A percentile compares a stretch with the other conserved stretches of the same genome.
Evolutionary conservation across 768 basidiomycete genomes (phyloP).

Genomic region (Boletus subparvulus): DNA sequence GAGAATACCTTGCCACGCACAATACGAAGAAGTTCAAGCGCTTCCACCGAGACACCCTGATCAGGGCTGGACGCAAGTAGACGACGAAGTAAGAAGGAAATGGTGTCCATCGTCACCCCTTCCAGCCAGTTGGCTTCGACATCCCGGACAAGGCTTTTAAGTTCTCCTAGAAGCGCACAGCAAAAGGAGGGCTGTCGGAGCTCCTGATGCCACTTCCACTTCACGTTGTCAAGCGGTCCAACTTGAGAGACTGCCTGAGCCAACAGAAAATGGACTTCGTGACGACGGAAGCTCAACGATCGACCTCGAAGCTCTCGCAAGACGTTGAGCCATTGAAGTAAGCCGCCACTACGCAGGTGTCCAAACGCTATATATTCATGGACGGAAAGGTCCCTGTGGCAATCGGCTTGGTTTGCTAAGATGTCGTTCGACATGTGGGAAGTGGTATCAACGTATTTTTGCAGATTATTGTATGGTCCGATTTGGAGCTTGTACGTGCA

Average conservation of each 20-base stretch:
- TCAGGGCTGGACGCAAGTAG: conserved; percentile 31
- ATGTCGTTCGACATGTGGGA: conserved; percentile 44
- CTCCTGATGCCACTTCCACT: conserved; percentile 42
- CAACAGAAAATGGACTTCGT: conserved; percentile 42
- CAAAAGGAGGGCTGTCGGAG: conserved; percentile 35
- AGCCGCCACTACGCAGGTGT: conserved; percentile 42
- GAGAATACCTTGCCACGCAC: conserved; percentile 32
- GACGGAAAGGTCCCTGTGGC: conserved; percentile 38
- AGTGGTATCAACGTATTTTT: conserved; percentile 36
- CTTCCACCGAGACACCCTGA: conserved; percentile 11
- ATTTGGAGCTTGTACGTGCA: conserved; percentile 36
- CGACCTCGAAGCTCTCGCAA: conserved; percentile 41
- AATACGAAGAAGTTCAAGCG: conserved; percentile 29
- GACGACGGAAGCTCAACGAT: conserved; percentile 37
- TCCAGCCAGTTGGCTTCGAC: conserved; percentile 45
- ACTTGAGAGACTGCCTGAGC: conserved; percentile 45
- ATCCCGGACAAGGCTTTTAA: conserved; percentile 35
- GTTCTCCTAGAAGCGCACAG: conserved; percentile 34
- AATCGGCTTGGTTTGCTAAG: conserved; percentile 42
- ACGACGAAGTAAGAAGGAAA: conserved; percentile 37
- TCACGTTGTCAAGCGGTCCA: conserved; percentile 25
- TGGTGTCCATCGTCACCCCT: conserved; percentile 31
- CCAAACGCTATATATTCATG: conserved; percentile 48
- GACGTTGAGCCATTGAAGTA: conserved; percentile 52
- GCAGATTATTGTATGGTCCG: conserved; percentile 36